phyloP scores from a whole-genome alignment of 257 asterid species.

The Salvia rosmarinus region DNA sequence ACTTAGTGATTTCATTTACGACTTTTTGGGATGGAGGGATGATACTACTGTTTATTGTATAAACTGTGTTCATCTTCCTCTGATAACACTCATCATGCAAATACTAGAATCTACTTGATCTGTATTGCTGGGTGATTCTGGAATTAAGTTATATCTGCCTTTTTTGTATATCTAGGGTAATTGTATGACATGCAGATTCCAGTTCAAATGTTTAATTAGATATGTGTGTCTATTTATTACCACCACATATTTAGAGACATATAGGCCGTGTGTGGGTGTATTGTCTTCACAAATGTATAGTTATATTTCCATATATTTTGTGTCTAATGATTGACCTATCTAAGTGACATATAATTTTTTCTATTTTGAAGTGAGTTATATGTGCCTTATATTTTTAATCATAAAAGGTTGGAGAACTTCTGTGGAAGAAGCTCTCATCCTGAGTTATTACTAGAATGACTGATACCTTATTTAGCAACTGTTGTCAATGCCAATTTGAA shows the following conservation, averaged over 20 bases:
- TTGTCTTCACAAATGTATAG: not conserved
- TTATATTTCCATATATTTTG: not conserved
- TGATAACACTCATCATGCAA: not conserved
- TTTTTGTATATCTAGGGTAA: not conserved
- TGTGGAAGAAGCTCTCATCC: conserved; percentile 5
- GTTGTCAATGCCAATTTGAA: not conserved
- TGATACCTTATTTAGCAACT: not conserved
- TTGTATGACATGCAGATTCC: not conserved
- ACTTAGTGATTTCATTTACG: conserved; percentile 5
- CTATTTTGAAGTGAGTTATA: not conserved
- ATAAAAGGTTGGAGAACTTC: conserved; percentile 11
- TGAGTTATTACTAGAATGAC: conserved; percentile 13
- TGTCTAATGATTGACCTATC: not conserved
- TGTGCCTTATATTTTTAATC: not conserved
- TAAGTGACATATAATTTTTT: not conserved
- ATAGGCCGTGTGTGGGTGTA: not conserved
- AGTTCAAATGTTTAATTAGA: not conserved
- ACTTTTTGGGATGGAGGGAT: conserved; percentile 23
- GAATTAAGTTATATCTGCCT: no score
- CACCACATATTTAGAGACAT: no score
- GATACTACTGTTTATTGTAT: not conserved
- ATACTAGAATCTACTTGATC: no score
- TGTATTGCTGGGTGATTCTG: no score
- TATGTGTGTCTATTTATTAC: not conserved
- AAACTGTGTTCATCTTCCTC: conserved; percentile 9